Evolutionary conservation across 2,329 filamentous ascomycete species (phyloP), one percentile per base, ranked within the genome.

Genomic region (Alternaria viburni): DNA sequence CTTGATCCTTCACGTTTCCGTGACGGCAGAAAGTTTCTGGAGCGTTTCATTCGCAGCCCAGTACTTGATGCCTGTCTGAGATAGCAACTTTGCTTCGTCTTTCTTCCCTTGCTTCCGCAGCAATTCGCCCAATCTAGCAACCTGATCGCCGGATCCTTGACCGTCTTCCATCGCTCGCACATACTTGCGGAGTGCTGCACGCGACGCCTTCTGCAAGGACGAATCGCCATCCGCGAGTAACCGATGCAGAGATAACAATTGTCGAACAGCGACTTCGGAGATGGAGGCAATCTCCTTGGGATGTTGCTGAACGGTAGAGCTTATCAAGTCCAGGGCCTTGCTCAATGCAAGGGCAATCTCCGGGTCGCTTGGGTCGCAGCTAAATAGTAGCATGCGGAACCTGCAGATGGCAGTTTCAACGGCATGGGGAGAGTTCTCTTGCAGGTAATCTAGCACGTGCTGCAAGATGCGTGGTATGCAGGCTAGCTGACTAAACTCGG

Each of bases 281-380:
- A 88, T 70, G 28, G 74, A 74, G 4, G 66, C 61, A 47, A 74
- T 75, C 54, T 74, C 69, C 54, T 73, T 67, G 54, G 79, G 67
- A 79, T 79, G 58, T 19, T 74, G 67, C 67, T 82, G 72, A 41
- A 83, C 77, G 21, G 83, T 81, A 58, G 83, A 83, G 72, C 86
- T 89, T 65, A 97, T 79, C 49, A 85, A 83, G 2, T 85, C 83
- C 56, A 97, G 83, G 8, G 89, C 86, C 62, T 87, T 84, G 54
- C 89, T 87, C 64, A 97, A 81, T 51, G 89, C 90, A 45, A 85
- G 83, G 7, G 93, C 91, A 79, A 97, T 97, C 5, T 89, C 87
- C 8, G 90, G 84, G 3, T 91, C 91, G 32, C 84, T 82, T 6
- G 86, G 78, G 25, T 86, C 85, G 15, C 94, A 79, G 19, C 89